Conservation (phyloP, 1,284 basidiomycete genomes). For the Boletellus sp. region DNA sequence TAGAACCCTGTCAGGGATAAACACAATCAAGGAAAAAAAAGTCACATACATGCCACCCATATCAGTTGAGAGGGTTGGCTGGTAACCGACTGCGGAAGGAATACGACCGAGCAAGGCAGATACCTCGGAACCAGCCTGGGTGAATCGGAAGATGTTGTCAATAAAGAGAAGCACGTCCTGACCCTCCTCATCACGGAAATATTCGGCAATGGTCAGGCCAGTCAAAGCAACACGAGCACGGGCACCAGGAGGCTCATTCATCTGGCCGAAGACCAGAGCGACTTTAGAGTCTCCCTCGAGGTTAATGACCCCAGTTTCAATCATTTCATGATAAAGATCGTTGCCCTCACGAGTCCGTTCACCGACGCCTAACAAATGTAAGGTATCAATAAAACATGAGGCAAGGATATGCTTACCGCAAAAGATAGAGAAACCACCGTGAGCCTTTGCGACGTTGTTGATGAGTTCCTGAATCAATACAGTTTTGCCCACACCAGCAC, state of each 20-base stretch:
- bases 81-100: slow-evolving; percentile 99
- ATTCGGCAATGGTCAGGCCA: slow-evolving; percentile 98
- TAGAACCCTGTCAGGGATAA: slow-evolving; percentile 30
- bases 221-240: slow-evolving; percentile 99
- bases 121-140: slow-evolving; percentile 99
- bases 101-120: slow-evolving; percentile 99
- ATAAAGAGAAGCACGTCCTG: slow-evolving; percentile 99
- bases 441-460: slow-evolving; percentile 99
- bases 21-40: not conserved
- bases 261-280: slow-evolving; percentile 99
- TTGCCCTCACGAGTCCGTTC: slow-evolving; percentile 99
- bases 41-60: slow-evolving; percentile 95
- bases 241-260: slow-evolving; percentile 99
- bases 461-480: slow-evolving; percentile 99
- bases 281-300: slow-evolving; percentile 98
- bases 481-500: slow-evolving; percentile 99
- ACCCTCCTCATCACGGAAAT: slow-evolving; percentile 99
- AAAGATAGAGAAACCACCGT: slow-evolving; percentile 99
- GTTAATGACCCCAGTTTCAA: slow-evolving; percentile 99
- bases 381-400: not conserved
- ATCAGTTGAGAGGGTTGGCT: slow-evolving; percentile 98
- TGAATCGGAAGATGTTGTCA: slow-evolving; percentile 99
- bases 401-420: slow-evolving; percentile 67
- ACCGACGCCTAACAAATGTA: slow-evolving; percentile 72
- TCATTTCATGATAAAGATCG: slow-evolving; percentile 99